Evolutionary conservation across 2,329 filamentous ascomycete genomes (phyloP).

Genomic region (Arachnopeziza araneosa): DNA sequence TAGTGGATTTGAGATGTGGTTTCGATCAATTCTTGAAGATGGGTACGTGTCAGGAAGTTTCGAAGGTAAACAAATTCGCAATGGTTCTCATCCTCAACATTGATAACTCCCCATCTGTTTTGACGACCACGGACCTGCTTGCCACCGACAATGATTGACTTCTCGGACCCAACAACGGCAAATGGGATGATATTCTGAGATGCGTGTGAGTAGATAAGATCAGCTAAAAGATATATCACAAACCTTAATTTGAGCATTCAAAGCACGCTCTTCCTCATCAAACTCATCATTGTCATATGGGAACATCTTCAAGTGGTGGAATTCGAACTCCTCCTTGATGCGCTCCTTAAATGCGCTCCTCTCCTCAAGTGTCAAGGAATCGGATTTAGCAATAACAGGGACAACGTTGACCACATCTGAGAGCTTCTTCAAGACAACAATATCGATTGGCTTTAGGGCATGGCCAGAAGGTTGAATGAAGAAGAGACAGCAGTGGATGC

Average conservation of each 20-base stretch:
- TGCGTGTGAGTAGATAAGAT: slow-evolving; percentile 30
- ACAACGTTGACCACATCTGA: slow-evolving; percentile 99
- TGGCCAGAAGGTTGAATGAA: slow-evolving; percentile 99
- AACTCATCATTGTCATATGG: slow-evolving; percentile 99
- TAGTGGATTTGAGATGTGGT: slow-evolving; percentile 99
- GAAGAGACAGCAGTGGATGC: slow-evolving; percentile 99
- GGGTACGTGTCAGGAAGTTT: slow-evolving; percentile 97
- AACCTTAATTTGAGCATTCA: slow-evolving; percentile 97
- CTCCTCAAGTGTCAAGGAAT: slow-evolving; percentile 94
- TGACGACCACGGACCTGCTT: slow-evolving; percentile 96
- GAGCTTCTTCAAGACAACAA: slow-evolving; percentile 98
- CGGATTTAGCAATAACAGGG: slow-evolving; percentile 96
- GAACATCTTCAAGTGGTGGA: slow-evolving; percentile 99
- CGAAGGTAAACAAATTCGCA: slow-evolving; percentile 99
- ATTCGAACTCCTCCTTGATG: slow-evolving; percentile 99
- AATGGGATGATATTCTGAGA: slow-evolving; percentile 85
- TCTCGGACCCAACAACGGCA: slow-evolving; percentile 95
- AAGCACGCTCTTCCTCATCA: slow-evolving; percentile 88
- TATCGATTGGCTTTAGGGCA: slow-evolving; percentile 98
- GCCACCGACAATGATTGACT: slow-evolving; percentile 94
- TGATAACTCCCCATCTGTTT: slow-evolving; percentile 99
- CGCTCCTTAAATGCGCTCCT: slow-evolving; percentile 94
- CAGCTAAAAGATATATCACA: slow-evolving; percentile 17
- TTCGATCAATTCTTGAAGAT: slow-evolving; percentile 97
- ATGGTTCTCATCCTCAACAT: slow-evolving; percentile 98